A percentile compares a stretch with the other conserved stretches of the same genome.
These are phyloP conservation scores for Cercophora scortea DNA, from an alignment of 495 filamentous ascomycete species.

Conservation along the genomic window DNA sequence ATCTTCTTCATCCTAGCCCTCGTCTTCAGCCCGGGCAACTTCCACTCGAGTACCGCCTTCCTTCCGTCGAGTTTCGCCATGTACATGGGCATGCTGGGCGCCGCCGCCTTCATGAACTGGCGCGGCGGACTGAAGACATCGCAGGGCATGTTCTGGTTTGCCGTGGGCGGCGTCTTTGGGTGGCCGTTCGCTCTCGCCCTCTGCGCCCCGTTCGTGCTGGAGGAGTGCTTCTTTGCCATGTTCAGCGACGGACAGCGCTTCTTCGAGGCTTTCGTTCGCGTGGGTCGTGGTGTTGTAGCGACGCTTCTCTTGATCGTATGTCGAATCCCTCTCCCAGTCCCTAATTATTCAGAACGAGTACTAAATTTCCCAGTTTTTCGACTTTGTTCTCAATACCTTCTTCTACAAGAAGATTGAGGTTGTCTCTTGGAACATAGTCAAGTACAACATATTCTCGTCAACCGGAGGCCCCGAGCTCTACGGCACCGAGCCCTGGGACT, in stretches of 20 bases:
- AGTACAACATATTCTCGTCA: slow-evolving; percentile 87
- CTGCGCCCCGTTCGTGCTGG: slow-evolving; percentile 70
- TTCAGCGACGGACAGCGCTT: slow-evolving; percentile 50
- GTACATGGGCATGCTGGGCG: slow-evolving; percentile 84
- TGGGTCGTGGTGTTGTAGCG: slow-evolving; percentile 59
- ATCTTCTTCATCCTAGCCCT: slow-evolving; percentile 72
- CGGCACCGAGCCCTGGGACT: slow-evolving; percentile 94
- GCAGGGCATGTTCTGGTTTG: slow-evolving; percentile 85
- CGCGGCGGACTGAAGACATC: slow-evolving; percentile 66
- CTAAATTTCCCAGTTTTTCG: slow-evolving; percentile 30
- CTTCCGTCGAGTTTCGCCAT: slow-evolving; percentile 95
- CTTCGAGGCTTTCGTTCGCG: slow-evolving; percentile 45
- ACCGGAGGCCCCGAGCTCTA: slow-evolving; percentile 85
- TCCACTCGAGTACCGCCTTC: slow-evolving; percentile 79
- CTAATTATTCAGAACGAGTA: slow-evolving; percentile 10
- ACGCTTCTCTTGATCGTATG: slow-evolving; percentile 65
- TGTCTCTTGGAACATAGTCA: slow-evolving; percentile 86
- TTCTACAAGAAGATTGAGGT: slow-evolving; percentile 74
- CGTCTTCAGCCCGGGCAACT: slow-evolving; percentile 80
- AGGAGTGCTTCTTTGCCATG: slow-evolving; percentile 60
- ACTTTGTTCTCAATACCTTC: slow-evolving; percentile 62
- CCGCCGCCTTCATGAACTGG: slow-evolving; percentile 84
- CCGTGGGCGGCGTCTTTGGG: slow-evolving; percentile 77
- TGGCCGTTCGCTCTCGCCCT: slow-evolving; percentile 93
- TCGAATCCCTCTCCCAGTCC: slow-evolving; percentile 11